Evolutionary conservation across 2,329 filamentous ascomycete genomes (phyloP).

Genomic region (Colletotrichum cordylinicola): DNA sequence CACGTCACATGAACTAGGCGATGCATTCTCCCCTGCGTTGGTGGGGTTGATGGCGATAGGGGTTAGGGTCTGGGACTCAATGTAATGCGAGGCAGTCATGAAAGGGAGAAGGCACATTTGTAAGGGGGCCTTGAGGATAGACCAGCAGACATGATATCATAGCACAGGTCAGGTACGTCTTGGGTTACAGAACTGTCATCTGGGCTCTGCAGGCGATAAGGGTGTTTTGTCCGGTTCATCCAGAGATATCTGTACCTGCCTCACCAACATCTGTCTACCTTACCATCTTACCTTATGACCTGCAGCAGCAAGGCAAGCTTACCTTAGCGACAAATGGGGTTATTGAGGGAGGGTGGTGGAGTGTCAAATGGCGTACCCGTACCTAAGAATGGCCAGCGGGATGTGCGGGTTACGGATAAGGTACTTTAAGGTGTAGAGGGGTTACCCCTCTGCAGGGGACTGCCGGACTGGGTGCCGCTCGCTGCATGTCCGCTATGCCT

Average conservation of each 20-base stretch:
- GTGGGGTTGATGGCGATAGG: background rate
- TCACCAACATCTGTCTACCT: background rate
- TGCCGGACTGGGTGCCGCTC: background rate
- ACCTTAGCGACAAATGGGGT: background rate
- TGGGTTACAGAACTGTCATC: background rate
- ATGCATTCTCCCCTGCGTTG: background rate
- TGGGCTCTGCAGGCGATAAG: background rate
- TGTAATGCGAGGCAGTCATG: background rate
- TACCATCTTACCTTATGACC: background rate
- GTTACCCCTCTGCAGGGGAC: conserved; percentile 12
- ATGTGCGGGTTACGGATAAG: conserved; percentile 13
- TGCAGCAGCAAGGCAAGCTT: background rate
- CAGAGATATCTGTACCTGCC: background rate
- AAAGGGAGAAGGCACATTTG: background rate
- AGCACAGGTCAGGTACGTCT: background rate
- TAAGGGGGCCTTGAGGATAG: background rate
- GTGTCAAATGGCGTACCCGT: background rate
- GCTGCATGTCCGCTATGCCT: background rate
- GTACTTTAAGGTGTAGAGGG: conserved; percentile 7
- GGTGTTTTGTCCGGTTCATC: background rate
- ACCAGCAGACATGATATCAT: background rate
- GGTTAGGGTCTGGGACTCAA: background rate
- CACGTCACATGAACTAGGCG: background rate
- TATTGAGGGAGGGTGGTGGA: background rate
- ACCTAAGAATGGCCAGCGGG: background rate